phyloP scores from a whole-genome alignment of 78 protist genomes.

The slime mould (Dictyostelium discoideum) region DNA sequence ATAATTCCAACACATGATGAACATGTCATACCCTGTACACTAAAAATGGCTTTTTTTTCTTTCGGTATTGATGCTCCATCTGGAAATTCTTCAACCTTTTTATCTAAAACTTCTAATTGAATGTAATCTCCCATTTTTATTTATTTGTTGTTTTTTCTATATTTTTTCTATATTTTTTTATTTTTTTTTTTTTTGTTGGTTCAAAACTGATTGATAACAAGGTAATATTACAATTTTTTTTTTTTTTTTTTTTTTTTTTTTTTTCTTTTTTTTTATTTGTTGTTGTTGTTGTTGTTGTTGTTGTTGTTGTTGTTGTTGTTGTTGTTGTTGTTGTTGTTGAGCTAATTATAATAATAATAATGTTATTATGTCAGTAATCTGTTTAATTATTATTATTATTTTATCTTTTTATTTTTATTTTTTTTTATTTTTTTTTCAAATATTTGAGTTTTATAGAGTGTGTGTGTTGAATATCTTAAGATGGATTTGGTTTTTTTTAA shows the following conservation, averaged over 20 bases:
- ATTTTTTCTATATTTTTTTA: background rate
- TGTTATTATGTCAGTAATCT: background rate
- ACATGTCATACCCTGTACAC: conserved; percentile 85
- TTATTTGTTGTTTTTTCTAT: background rate
- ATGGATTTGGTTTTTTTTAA: background rate
- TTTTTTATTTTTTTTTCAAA: background rate
- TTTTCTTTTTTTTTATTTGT: too few species aligned
- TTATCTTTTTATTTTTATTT: too few species aligned
- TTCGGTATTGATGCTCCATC: conserved; percentile 26
- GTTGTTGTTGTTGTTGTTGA: too few species aligned
- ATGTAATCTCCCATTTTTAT: background rate
- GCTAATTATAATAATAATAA: background rate
- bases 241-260: too few species aligned
- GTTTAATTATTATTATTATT: background rate
- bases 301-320: too few species aligned
- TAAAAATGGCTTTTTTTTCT: conserved; percentile 21
- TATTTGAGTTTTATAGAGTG: background rate
- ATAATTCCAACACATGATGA: conserved; percentile 79
- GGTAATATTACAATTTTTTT: background rate
- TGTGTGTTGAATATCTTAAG: background rate
- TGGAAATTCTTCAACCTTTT: background rate
- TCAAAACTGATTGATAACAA: background rate
- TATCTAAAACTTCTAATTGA: conserved; percentile 11
- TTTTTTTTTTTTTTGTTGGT: too few species aligned
- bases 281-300: too few species aligned